Percentiles rank a stretch among this genome's conserved stretches.
Evolutionary conservation across 371 early-diverging fungal genomes (phyloP).

Genomic region (Rhizomucor miehei): DNA sequence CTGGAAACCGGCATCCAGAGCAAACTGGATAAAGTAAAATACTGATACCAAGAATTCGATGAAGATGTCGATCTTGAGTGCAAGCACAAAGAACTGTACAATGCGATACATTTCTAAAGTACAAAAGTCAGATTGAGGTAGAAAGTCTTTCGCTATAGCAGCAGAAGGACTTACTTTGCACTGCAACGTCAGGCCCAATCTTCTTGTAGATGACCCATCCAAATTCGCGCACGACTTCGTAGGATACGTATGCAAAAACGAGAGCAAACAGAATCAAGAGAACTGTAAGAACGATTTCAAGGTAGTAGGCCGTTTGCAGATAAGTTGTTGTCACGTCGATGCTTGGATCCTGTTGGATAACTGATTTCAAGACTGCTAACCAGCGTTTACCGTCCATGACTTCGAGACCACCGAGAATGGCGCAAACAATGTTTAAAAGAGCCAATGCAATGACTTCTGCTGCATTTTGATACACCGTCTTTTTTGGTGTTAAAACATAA

Average conservation of each 20-base stretch:
- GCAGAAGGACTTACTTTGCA: constrained; percentile 30
- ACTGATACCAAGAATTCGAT: constrained; percentile 29
- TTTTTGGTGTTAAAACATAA: constrained; percentile 1
- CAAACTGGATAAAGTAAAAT: constrained; percentile 28
- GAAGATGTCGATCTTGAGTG: constrained; percentile 34
- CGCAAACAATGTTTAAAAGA: constrained; percentile 32
- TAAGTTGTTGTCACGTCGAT: constrained; percentile 12
- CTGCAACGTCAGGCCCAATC: constrained; percentile 43
- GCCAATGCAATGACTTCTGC: constrained; percentile 39
- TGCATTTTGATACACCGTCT: constrained; percentile 43
- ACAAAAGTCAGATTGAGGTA: too few species aligned
- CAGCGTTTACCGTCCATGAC: constrained; percentile 36
- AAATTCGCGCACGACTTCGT: constrained; percentile 33
- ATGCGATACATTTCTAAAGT: constrained; percentile 44
- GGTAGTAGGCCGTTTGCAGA: constrained; percentile 28
- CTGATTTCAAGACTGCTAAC: constrained; percentile 14
- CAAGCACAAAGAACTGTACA: constrained; percentile 36
- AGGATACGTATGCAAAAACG: constrained; percentile 34
- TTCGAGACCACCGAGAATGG: constrained; percentile 36
- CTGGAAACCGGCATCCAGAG: constrained; percentile 14
- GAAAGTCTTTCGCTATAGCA: too few species aligned
- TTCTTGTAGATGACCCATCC: constrained; percentile 54
- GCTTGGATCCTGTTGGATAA: constrained; percentile 4
- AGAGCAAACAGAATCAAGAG: constrained; percentile 29
- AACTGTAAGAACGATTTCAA: constrained; percentile 38